Evolutionary conservation across 2,329 filamentous ascomycete genomes (phyloP).

Genomic region (Arthroderma sp.): DNA sequence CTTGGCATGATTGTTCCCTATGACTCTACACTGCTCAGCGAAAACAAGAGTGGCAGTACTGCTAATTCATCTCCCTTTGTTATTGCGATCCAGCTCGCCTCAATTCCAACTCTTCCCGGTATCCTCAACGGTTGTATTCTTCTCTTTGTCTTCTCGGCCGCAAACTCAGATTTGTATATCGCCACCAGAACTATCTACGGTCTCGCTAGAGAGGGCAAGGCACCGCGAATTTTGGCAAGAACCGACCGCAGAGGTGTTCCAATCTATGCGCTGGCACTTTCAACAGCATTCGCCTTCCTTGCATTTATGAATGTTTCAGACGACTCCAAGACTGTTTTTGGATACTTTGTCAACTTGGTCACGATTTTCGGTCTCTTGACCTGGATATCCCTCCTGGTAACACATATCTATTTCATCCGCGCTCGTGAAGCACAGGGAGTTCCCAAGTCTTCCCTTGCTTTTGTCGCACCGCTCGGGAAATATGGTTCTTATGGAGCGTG

Average conservation of each 20-base stretch:
- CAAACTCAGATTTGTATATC: constrained; percentile 51
- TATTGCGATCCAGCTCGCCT: constrained; percentile 55
- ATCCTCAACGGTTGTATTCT: constrained; percentile 67
- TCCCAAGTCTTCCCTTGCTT: constrained; percentile 22
- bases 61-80: constrained; percentile 51
- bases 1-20: constrained; percentile 55
- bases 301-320: constrained; percentile 32
- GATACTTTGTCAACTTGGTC: constrained; percentile 34
- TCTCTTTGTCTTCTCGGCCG: constrained; percentile 56
- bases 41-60: constrained; percentile 45
- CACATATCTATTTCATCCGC: constrained; percentile 34
- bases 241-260: constrained; percentile 47
- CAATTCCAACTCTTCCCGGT: constrained; percentile 52
- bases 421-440: constrained; percentile 29
- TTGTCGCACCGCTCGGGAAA: constrained; percentile 33
- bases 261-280: constrained; percentile 28
- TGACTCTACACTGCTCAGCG: constrained; percentile 40
- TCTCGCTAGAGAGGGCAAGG: constrained; percentile 57
- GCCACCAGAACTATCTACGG: constrained; percentile 67
- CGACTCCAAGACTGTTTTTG: constrained; percentile 28
- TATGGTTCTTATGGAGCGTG: constrained; percentile 50
- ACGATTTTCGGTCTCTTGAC: constrained; percentile 33
- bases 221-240: constrained; percentile 56
- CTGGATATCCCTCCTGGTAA: constrained; percentile 34
- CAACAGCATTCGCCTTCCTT: constrained; percentile 29